Evolutionary conservation across 1,139 yeast species (phyloP).

Genomic region (Taphrina communis): DNA sequence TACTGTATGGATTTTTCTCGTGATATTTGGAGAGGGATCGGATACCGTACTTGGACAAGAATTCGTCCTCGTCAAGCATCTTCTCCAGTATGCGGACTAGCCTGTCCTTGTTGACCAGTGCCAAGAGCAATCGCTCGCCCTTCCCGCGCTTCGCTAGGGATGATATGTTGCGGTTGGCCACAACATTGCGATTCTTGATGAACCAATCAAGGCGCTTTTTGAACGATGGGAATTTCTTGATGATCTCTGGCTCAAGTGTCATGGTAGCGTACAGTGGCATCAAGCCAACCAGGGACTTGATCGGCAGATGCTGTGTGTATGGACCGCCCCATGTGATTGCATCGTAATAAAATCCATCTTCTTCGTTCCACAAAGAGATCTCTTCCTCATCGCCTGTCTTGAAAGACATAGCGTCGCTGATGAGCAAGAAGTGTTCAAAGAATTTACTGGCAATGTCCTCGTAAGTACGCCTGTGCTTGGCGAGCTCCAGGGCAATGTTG

Average conservation of each 20-base stretch:
- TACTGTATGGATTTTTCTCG: conserved; percentile 81
- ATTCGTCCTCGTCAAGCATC: conserved; percentile 88
- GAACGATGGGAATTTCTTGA: conserved; percentile 81
- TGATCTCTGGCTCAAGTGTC: conserved; percentile 84
- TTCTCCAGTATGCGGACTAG: conserved; percentile 75
- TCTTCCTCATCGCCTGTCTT: conserved; percentile 61
- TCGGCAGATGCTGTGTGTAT: conserved; percentile 75
- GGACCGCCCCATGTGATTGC: conserved; percentile 85
- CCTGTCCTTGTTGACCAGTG: conserved; percentile 83
- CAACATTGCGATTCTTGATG: conserved; percentile 68
- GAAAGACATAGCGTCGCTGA: conserved; percentile 94
- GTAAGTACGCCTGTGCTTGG: conserved; percentile 83
- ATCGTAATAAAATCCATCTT: conserved; percentile 88
- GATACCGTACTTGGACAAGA: conserved; percentile 84
- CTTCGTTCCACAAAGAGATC: conserved; percentile 82
- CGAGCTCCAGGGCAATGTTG: conserved; percentile 88
- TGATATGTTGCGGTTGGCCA: conserved; percentile 88
- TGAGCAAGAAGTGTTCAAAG: conserved; percentile 89
- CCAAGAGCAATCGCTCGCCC: conserved; percentile 80
- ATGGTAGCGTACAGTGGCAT: conserved; percentile 91
- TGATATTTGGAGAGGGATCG: conserved; percentile 89
- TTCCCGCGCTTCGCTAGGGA: conserved; percentile 85
- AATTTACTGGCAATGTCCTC: conserved; percentile 95
- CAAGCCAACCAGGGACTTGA: conserved; percentile 87
- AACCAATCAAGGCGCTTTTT: conserved; percentile 89